Percentiles rank a stretch among this genome's conserved stretches.
Evolutionary conservation across 495 filamentous ascomycete species (phyloP).

Genomic region (Massariosphaeria phaeospora): DNA sequence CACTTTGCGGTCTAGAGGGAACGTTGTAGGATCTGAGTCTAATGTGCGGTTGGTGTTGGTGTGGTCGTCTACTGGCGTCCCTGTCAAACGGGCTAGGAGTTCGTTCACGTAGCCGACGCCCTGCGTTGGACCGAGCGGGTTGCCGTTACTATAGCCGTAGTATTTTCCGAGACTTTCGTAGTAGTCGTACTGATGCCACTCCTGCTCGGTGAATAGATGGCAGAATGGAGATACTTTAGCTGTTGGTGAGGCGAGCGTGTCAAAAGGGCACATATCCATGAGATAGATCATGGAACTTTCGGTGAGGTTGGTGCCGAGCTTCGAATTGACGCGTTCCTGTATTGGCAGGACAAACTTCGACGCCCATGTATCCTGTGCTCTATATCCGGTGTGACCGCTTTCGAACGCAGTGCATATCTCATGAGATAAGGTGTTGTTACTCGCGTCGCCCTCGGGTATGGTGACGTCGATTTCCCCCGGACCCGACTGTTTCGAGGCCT

Average conservation of each 20-base stretch:
- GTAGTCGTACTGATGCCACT: slow-evolving; percentile 75
- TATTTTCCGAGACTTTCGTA: slow-evolving; percentile 70
- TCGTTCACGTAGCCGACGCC: slow-evolving; percentile 83
- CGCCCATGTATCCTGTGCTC: slow-evolving; percentile 51
- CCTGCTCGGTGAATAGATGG: slow-evolving; percentile 57
- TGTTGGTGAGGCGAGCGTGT: slow-evolving; percentile 56
- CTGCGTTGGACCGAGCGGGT: slow-evolving; percentile 70
- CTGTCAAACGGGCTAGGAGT: slow-evolving; percentile 71
- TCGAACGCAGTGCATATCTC: slow-evolving; percentile 63
- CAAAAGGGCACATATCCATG: slow-evolving; percentile 84
- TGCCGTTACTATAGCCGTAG: slow-evolving; percentile 72
- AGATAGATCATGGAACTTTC: slow-evolving; percentile 56
- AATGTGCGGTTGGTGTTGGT: slow-evolving; percentile 71
- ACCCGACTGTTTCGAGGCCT: slow-evolving; percentile 49
- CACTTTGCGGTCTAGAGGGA: slow-evolving; percentile 59
- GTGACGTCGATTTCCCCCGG: slow-evolving; percentile 44
- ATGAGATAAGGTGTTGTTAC: slow-evolving; percentile 76
- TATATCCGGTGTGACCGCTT: slow-evolving; percentile 43
- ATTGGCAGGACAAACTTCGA: slow-evolving; percentile 58
- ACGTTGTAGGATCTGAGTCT: slow-evolving; percentile 55
- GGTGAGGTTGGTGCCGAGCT: slow-evolving; percentile 59
- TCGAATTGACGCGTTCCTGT: slow-evolving; percentile 54
- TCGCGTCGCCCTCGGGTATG: slow-evolving; percentile 56
- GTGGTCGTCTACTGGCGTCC: slow-evolving; percentile 58
- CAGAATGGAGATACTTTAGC: slow-evolving; percentile 61